These are phyloP conservation scores for Arachis monticola DNA, from an alignment of 331 rosid genomes.

Conservation along the genomic window DNA sequence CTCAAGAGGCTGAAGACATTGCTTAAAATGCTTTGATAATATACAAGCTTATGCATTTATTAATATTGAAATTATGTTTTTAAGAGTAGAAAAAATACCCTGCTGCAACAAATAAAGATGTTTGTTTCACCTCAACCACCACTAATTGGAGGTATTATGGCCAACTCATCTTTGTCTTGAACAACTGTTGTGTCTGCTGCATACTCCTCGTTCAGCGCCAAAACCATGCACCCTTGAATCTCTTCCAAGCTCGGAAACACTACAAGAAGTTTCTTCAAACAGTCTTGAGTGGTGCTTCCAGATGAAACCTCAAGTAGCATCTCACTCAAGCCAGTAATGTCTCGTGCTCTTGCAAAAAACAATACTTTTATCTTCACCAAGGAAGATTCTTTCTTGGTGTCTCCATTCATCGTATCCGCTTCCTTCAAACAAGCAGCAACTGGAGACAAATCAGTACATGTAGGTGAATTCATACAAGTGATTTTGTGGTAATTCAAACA, in stretches of 20 bases:
- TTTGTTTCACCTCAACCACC: slow-evolving; percentile 73
- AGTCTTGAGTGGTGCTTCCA: slow-evolving; percentile 76
- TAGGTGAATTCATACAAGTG: not conserved
- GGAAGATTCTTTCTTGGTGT: slow-evolving; percentile 28
- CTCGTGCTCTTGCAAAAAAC: slow-evolving; percentile 92
- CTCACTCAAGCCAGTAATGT: slow-evolving; percentile 68
- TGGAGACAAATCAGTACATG: slow-evolving; percentile 15
- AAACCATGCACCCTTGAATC: slow-evolving; percentile 71
- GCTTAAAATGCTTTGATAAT: not conserved
- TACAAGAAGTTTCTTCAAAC: slow-evolving; percentile 66
- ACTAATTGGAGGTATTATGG: slow-evolving; percentile 89
- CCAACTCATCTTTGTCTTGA: slow-evolving; percentile 76
- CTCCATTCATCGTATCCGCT: slow-evolving; percentile 45
- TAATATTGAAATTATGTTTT: slow-evolving; percentile 5
- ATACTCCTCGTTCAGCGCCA: slow-evolving; percentile 89
- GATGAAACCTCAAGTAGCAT: slow-evolving; percentile 66
- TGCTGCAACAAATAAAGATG: slow-evolving; percentile 1
- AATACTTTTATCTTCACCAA: slow-evolving; percentile 67
- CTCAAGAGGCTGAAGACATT: too few relatives aligned
- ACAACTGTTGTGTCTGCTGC: slow-evolving; percentile 60
- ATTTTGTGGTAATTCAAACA: not conserved
- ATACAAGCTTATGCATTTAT: slow-evolving; percentile 16
- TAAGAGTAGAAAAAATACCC: not conserved
- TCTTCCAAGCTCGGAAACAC: slow-evolving; percentile 77
- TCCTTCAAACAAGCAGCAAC: not conserved